Percentiles rank a stretch among this genome's conserved stretches.
Conservation (phyloP, 73 alveolate species). For the Paramecium octaurelia region DNA sequence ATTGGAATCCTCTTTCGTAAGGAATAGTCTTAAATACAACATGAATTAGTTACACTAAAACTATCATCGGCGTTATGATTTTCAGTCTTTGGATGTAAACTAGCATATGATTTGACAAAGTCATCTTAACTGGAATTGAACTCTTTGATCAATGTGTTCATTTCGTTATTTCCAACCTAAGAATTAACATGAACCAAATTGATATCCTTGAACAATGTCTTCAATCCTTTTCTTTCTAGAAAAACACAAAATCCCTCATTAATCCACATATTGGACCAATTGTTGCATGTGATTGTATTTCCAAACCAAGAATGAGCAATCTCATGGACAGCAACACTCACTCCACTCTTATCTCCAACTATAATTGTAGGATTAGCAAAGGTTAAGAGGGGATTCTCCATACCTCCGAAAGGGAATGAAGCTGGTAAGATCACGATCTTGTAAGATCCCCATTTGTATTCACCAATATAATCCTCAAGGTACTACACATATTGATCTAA, state of each 20-base stretch:
- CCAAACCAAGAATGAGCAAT: conserved; percentile 99
- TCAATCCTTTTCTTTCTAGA: conserved; percentile 77
- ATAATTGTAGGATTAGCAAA: conserved; percentile 95
- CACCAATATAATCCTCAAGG: conserved; percentile 86
- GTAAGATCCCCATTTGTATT: conserved; percentile 95
- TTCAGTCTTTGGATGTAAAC: conserved; percentile 65
- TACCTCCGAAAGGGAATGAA: conserved; percentile 98
- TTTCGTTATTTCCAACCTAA: conserved; percentile 58
- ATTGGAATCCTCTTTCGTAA: conserved; percentile 68
- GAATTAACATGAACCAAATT: conserved; percentile 66
- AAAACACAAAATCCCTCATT: conserved; percentile 93
- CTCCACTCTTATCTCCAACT: conserved; percentile 95
- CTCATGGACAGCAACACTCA: conserved; percentile 92
- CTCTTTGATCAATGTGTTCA: not conserved
- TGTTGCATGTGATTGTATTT: conserved; percentile 91
- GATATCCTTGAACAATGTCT: conserved; percentile 61
- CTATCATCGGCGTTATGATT: conserved; percentile 72
- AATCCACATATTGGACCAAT: conserved; percentile 98
- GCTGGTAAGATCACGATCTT: conserved; percentile 97
- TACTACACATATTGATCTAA: conserved; percentile 74
- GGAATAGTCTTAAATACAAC: conserved; percentile 44
- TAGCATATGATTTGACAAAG: conserved; percentile 55
- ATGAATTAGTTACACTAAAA: conserved; percentile 7
- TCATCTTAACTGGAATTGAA: conserved; percentile 22
- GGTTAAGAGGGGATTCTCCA: conserved; percentile 98